Evolutionary conservation across 169 alveolate species (phyloP).

Genomic region (Miamiensis avidus): DNA sequence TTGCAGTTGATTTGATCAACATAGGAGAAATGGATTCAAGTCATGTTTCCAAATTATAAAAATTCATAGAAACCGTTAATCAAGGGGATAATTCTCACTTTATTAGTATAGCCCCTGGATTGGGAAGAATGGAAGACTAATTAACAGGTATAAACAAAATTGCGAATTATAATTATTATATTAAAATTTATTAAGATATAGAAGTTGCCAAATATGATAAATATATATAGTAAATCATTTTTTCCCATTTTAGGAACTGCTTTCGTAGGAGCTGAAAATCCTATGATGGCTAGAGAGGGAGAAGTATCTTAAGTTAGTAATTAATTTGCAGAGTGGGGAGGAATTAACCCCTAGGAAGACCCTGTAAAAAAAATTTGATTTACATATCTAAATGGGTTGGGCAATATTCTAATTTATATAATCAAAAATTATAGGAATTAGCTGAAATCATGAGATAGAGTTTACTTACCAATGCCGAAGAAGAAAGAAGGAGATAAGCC

Average conservation of each 20-base stretch:
- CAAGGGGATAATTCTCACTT: not conserved
- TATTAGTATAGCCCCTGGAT: not conserved
- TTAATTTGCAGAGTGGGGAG: not conserved
- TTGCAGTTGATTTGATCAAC: not conserved
- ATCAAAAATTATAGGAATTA: not conserved
- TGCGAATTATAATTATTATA: no score
- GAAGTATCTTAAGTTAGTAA: not conserved
- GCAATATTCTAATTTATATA: not conserved
- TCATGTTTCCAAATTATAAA: not conserved
- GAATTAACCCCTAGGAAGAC: not conserved
- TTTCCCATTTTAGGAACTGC: not conserved
- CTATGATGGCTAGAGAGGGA: not conserved
- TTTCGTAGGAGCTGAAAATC: not conserved
- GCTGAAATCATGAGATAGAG: not conserved
- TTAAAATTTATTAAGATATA: no score
- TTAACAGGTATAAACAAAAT: not conserved
- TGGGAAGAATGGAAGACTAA: not conserved
- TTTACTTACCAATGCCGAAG: not conserved
- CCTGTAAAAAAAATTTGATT: not conserved
- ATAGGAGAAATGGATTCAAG: not conserved
- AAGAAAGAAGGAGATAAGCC: not conserved
- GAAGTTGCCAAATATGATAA: no score
- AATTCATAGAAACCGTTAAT: not conserved
- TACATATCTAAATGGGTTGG: no score
- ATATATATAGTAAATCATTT: no score